phyloP scores from a whole-genome alignment of 2,329 filamentous ascomycete genomes.

The Fusarium sp. region DNA sequence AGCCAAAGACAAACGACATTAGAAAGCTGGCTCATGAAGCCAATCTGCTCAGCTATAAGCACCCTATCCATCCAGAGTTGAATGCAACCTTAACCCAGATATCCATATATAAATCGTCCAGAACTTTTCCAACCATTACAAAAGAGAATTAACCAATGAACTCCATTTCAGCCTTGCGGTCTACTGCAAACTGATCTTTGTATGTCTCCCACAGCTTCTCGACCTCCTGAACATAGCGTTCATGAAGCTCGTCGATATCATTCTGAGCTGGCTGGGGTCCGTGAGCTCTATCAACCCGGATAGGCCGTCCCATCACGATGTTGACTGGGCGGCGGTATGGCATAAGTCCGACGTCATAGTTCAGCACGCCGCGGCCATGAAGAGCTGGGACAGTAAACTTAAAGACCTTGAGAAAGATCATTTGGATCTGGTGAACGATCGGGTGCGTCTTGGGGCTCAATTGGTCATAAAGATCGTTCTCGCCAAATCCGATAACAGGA shows the following conservation, averaged over 20 bases:
- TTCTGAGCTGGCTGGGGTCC: conserved; percentile 71
- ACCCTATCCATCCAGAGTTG: background rate
- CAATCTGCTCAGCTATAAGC: background rate
- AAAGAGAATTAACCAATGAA: conserved; percentile 65
- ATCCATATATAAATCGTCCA: background rate
- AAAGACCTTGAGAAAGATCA: conserved; percentile 84
- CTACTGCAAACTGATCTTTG: conserved; percentile 78
- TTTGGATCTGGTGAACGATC: conserved; percentile 81
- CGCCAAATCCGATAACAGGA: conserved; percentile 90
- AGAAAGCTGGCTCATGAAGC: background rate
- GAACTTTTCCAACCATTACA: background rate
- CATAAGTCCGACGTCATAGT: conserved; percentile 97
- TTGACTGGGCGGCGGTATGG: conserved; percentile 90
- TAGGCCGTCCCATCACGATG: conserved; percentile 87
- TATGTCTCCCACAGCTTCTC: conserved; percentile 79
- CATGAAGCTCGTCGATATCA: conserved; percentile 85
- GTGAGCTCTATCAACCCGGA: conserved; percentile 71
- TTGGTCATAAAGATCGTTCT: conserved; percentile 97
- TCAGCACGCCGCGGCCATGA: conserved; percentile 92
- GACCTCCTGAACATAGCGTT: conserved; percentile 80
- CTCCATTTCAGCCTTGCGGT: conserved; percentile 72
- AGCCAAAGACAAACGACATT: conserved; percentile 2
- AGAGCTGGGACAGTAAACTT: conserved; percentile 94
- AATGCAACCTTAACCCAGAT: background rate
- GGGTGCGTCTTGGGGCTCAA: conserved; percentile 81